These are phyloP conservation scores for Emmonsiellopsis sp. DNA, from an alignment of 2,329 filamentous ascomycete species.

Conservation along the genomic window DNA sequence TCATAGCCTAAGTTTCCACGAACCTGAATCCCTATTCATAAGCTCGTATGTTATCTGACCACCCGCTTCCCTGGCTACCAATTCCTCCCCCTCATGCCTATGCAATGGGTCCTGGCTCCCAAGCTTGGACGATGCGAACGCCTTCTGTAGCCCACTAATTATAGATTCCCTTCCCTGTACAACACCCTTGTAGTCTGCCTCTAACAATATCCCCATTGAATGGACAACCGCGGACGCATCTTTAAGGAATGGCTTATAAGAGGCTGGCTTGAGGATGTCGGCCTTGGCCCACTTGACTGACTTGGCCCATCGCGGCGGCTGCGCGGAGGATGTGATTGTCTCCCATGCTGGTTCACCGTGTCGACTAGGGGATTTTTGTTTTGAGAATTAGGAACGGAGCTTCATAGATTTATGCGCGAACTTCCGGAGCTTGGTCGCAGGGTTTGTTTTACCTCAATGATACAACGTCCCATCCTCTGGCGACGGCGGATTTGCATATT, in stretches of 20 bases:
- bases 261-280: slow-evolving; percentile 73
- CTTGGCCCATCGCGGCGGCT: slow-evolving; percentile 69
- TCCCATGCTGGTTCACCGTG: slow-evolving; percentile 86
- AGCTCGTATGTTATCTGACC: slow-evolving; percentile 87
- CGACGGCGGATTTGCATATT: slow-evolving; percentile 83
- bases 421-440: too few relatives aligned
- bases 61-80: slow-evolving; percentile 56
- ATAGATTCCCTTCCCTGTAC: slow-evolving; percentile 74
- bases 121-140: slow-evolving; percentile 59
- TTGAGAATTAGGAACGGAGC: slow-evolving; percentile 3
- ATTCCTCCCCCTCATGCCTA: slow-evolving; percentile 47
- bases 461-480: slow-evolving; percentile 81
- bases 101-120: slow-evolving; percentile 62
- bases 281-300: slow-evolving; percentile 79
- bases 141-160: slow-evolving; percentile 65
- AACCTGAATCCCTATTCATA: slow-evolving; percentile 81
- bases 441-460: slow-evolving; percentile 65
- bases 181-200: slow-evolving; percentile 95
- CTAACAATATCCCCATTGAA: slow-evolving; percentile 89
- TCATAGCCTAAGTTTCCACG: slow-evolving; percentile 7
- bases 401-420: neutral
- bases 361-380: slow-evolving; percentile 47
- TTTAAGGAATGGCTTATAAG: slow-evolving; percentile 67
- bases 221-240: slow-evolving; percentile 81
- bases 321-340: slow-evolving; percentile 59